Conservation (phyloP, 2,329 filamentous ascomycete species). For the Exophiala lecanii-corni region DNA sequence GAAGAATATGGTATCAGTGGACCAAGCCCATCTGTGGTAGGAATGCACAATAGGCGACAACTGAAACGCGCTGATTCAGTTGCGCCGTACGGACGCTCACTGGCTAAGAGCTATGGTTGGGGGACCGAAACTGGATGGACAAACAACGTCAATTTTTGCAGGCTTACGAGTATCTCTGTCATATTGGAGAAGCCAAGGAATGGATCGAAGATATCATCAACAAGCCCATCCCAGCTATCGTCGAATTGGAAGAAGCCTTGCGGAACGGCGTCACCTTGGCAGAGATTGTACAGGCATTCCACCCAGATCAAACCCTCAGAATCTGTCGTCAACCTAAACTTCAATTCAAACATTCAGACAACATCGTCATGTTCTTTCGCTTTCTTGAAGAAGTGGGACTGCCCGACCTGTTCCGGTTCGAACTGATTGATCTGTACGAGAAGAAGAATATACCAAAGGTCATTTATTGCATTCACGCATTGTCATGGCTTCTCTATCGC, state of each 20-base stretch:
- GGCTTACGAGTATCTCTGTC: conserved; percentile 97
- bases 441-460: conserved; percentile 99
- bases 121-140: conserved; percentile 96
- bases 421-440: conserved; percentile 95
- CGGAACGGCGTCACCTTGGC: conserved; percentile 91
- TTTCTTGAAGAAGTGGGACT: conserved; percentile 88
- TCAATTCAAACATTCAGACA: conserved; percentile 94
- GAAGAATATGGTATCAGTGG: conserved; percentile 78
- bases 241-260: conserved; percentile 87
- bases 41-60: conserved; percentile 75
- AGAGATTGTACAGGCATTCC: conserved; percentile 85
- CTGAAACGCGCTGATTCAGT: conserved; percentile 65
- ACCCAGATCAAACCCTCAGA: conserved; percentile 67
- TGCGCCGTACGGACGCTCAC: conserved; percentile 45
- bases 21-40: conserved; percentile 78
- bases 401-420: conserved; percentile 93
- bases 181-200: conserved; percentile 97
- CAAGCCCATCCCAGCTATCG: conserved; percentile 80
- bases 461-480: conserved; percentile 95
- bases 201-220: conserved; percentile 95
- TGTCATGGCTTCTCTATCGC: conserved; percentile 94
- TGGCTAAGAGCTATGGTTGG: conserved; percentile 61
- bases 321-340: conserved; percentile 84
- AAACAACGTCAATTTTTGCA: conserved; percentile 94
- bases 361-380: conserved; percentile 92